Evolutionary conservation across 2,329 filamentous ascomycete genomes (phyloP).

Genomic region (Apiospora koreana): DNA sequence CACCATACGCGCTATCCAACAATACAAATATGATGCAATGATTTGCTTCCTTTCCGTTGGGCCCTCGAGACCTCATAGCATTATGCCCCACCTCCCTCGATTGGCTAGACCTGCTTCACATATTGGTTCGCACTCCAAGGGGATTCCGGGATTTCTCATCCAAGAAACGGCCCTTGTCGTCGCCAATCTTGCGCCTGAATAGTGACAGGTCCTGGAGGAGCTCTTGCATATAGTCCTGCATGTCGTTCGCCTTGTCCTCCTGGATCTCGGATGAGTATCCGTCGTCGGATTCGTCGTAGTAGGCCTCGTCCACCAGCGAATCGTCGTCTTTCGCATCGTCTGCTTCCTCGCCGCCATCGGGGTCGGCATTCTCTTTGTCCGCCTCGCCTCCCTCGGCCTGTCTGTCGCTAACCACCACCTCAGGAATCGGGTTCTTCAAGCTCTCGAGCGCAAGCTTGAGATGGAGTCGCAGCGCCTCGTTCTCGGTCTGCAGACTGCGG

Average conservation of each 20-base stretch:
- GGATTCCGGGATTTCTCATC: slow-evolving; percentile 59
- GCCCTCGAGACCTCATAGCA: not conserved
- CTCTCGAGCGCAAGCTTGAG: slow-evolving; percentile 83
- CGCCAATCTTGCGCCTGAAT: slow-evolving; percentile 83
- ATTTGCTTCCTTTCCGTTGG: not conserved
- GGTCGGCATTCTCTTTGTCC: slow-evolving; percentile 32
- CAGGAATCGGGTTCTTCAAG: slow-evolving; percentile 87
- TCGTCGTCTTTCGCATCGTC: slow-evolving; percentile 17
- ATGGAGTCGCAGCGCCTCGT: slow-evolving; percentile 85
- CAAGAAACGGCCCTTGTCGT: slow-evolving; percentile 74
- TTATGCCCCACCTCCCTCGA: not conserved
- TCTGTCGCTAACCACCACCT: slow-evolving; percentile 41
- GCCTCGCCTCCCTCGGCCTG: slow-evolving; percentile 29
- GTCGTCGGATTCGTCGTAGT: slow-evolving; percentile 59
- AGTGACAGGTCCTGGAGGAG: slow-evolving; percentile 77
- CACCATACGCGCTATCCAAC: slow-evolving; percentile 16
- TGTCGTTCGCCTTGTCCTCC: slow-evolving; percentile 59
- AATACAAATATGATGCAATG: slow-evolving; percentile 7
- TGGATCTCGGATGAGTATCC: slow-evolving; percentile 45
- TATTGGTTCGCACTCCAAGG: slow-evolving; percentile 46
- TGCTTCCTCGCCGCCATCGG: slow-evolving; percentile 35
- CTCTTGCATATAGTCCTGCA: slow-evolving; percentile 84
- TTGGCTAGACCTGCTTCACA: slow-evolving; percentile 21
- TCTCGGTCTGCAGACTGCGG: slow-evolving; percentile 83
- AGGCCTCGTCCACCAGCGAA: slow-evolving; percentile 54